Evolutionary conservation across 345 rosid species (phyloP).

Genomic region (Aegle marmelos): DNA sequence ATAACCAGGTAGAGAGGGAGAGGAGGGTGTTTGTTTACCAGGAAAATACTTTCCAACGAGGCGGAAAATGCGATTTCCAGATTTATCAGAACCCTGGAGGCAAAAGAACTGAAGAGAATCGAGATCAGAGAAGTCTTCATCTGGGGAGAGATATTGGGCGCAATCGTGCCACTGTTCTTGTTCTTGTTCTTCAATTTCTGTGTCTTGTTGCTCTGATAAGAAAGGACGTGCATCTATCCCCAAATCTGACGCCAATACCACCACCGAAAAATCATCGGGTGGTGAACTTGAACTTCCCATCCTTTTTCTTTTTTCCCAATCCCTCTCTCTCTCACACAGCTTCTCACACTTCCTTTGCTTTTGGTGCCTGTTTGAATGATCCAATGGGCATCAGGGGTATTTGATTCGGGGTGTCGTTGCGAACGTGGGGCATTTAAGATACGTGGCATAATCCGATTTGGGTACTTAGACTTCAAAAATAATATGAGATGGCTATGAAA

Average conservation of each 20-base stretch:
- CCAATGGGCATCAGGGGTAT: too few relatives aligned
- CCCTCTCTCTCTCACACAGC: too few relatives aligned
- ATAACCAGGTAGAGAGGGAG: too few relatives aligned
- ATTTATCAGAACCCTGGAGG: slow-evolving; percentile 72
- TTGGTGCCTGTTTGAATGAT: too few relatives aligned
- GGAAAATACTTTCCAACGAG: slow-evolving; percentile 85
- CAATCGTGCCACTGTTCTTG: slow-evolving; percentile 86
- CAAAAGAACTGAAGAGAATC: slow-evolving; percentile 72
- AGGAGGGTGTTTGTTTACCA: slow-evolving; percentile 35
- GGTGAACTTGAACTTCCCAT: slow-evolving; percentile 35
- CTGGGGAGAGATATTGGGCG: slow-evolving; percentile 48
- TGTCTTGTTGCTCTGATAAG: slow-evolving; percentile 24
- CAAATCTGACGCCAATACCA: slow-evolving; percentile 80
- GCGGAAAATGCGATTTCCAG: slow-evolving; percentile 69
- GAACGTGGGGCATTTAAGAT: too few relatives aligned
- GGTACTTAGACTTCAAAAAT: too few relatives aligned
- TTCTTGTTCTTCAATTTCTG: slow-evolving; percentile 24
- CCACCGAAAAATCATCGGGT: slow-evolving; percentile 60
- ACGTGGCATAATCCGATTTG: too few relatives aligned
- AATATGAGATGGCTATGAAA: too few relatives aligned
- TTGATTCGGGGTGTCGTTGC: too few relatives aligned
- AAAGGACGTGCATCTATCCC: slow-evolving; percentile 80
- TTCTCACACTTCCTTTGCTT: too few relatives aligned
- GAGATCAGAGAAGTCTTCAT: slow-evolving; percentile 91
- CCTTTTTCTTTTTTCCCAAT: background rate